Evolutionary conservation across 306 rosid species (phyloP).

Genomic region (Echinosophora koreensis): DNA sequence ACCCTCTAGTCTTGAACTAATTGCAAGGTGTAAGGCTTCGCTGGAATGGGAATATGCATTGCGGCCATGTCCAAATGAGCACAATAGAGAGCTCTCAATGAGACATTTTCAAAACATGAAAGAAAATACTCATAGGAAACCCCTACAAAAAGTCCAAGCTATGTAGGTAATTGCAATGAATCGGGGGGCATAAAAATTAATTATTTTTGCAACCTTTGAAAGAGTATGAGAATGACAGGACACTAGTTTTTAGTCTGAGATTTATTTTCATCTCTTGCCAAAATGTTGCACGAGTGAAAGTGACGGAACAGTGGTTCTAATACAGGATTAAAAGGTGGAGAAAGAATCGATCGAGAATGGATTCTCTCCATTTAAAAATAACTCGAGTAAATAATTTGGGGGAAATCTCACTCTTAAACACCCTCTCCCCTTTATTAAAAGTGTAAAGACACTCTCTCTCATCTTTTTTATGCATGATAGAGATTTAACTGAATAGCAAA

Average conservation of each 20-base stretch:
- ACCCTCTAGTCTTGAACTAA: not conserved
- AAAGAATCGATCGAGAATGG: conserved; percentile 34
- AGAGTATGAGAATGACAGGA: not conserved
- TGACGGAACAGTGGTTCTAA: not conserved
- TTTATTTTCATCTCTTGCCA: not conserved
- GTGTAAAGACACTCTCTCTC: no score
- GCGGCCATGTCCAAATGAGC: not conserved
- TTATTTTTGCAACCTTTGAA: not conserved
- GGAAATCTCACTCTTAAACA: no score
- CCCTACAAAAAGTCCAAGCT: not conserved
- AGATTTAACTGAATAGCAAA: no score
- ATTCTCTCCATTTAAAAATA: no score
- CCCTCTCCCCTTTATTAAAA: no score
- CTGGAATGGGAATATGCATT: no score
- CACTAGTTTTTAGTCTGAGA: not conserved
- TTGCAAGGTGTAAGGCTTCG: no score
- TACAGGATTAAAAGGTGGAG: not conserved
- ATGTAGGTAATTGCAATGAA: not conserved
- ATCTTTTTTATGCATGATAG: no score
- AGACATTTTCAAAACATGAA: not conserved
- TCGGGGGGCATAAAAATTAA: not conserved
- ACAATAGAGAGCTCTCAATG: not conserved
- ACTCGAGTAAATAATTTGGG: no score
- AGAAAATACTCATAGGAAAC: not conserved
- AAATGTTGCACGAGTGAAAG: not conserved